Conservation (phyloP, 768 basidiomycete genomes). For the Mrakia gelida region DNA sequence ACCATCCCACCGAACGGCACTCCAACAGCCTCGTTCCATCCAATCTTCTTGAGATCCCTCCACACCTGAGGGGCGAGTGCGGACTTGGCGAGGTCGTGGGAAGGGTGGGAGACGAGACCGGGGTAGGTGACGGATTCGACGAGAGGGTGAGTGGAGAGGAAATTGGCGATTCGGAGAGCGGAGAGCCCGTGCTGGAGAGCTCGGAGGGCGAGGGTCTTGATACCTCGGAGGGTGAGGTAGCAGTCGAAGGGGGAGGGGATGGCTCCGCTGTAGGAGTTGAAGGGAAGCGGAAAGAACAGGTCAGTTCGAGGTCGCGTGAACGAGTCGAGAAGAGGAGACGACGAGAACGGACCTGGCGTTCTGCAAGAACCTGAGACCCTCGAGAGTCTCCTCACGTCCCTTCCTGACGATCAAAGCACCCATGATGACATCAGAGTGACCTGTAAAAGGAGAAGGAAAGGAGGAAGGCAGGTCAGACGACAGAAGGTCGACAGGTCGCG, state of each 20-base stretch:
- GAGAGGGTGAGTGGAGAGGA: slow-evolving; percentile 52
- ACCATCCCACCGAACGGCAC: slow-evolving; percentile 93
- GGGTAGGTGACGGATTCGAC: slow-evolving; percentile 86
- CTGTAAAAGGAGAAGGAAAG: background rate
- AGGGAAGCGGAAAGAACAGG: background rate
- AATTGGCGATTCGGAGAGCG: slow-evolving; percentile 68
- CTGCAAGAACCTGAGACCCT: slow-evolving; percentile 76
- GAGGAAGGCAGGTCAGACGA: background rate
- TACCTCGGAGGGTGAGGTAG: slow-evolving; percentile 84
- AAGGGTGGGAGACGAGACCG: slow-evolving; percentile 64
- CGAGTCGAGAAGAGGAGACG: background rate
- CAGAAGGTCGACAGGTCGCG: too few species aligned
- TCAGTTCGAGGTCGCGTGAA: background rate
- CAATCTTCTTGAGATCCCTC: slow-evolving; percentile 38
- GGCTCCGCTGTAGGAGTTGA: slow-evolving; percentile 44
- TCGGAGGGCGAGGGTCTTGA: slow-evolving; percentile 84
- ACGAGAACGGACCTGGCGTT: slow-evolving; percentile 49
- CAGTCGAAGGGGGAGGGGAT: slow-evolving; percentile 61
- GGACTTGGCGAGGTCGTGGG: slow-evolving; percentile 60
- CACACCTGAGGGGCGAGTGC: slow-evolving; percentile 62
- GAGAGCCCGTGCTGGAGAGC: slow-evolving; percentile 83
- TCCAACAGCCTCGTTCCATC: slow-evolving; percentile 47
- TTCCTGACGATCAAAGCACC: slow-evolving; percentile 64
- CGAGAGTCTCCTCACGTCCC: slow-evolving; percentile 51
- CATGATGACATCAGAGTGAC: slow-evolving; percentile 77